Evolutionary conservation across 495 filamentous ascomycete genomes (phyloP).

Genomic region (Collariella sp.): DNA sequence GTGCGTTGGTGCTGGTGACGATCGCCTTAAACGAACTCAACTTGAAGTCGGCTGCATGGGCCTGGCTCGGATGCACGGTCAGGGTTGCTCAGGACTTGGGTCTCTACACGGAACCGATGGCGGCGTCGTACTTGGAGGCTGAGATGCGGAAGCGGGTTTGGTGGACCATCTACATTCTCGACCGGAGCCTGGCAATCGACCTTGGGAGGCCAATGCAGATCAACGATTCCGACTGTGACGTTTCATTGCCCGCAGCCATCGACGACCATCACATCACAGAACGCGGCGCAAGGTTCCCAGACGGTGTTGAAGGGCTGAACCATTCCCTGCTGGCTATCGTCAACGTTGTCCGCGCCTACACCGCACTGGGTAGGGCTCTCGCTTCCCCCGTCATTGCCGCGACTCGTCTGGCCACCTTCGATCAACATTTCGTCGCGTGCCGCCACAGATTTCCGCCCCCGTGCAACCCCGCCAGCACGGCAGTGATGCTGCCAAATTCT

Average conservation of each 20-base stretch:
- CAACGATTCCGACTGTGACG: slow-evolving; percentile 84
- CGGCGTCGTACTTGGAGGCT: slow-evolving; percentile 67
- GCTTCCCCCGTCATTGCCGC: slow-evolving; percentile 58
- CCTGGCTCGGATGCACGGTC: slow-evolving; percentile 80
- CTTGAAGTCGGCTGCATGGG: slow-evolving; percentile 80
- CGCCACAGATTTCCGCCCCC: slow-evolving; percentile 63
- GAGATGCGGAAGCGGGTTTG: slow-evolving; percentile 85
- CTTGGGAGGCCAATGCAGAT: slow-evolving; percentile 76
- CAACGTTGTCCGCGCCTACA: slow-evolving; percentile 73
- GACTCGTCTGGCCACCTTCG: slow-evolving; percentile 66
- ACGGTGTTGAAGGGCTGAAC: slow-evolving; percentile 43
- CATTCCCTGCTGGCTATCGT: slow-evolving; percentile 70
- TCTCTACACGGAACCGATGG: slow-evolving; percentile 66
- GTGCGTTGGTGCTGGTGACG: slow-evolving; percentile 62
- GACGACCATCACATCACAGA: slow-evolving; percentile 76
- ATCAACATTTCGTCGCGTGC: slow-evolving; percentile 69
- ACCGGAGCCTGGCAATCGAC: slow-evolving; percentile 74
- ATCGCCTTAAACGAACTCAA: slow-evolving; percentile 83
- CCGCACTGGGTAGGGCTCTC: slow-evolving; percentile 64
- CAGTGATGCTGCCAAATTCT: slow-evolving; percentile 62
- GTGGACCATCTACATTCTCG: slow-evolving; percentile 92
- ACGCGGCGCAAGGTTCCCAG: slow-evolving; percentile 45
- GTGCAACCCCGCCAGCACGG: slow-evolving; percentile 55
- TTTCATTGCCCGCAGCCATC: slow-evolving; percentile 65
- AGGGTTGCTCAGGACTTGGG: slow-evolving; percentile 83